phyloP scores from a whole-genome alignment of 1,284 basidiomycete genomes.

The Rhodotorula sp. region DNA sequence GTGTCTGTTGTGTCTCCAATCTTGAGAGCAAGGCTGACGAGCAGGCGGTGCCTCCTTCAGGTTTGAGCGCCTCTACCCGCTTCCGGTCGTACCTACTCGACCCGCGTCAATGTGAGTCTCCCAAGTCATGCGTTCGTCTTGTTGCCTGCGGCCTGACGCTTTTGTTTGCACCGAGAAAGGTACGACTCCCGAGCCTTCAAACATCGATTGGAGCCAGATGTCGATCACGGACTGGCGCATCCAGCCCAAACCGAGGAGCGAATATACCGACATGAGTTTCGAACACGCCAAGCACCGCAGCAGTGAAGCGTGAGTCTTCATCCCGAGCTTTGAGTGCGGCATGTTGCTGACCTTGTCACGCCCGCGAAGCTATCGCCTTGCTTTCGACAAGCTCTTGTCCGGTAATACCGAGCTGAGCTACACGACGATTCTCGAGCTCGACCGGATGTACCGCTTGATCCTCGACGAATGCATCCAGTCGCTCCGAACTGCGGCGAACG shows the following conservation, averaged over 20 bases:
- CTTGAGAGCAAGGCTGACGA: background rate
- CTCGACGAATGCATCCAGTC: slow-evolving; percentile 4
- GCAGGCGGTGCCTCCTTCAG: background rate
- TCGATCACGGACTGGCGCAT: slow-evolving; percentile 34
- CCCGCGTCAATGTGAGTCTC: slow-evolving; percentile 13
- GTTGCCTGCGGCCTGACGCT: background rate
- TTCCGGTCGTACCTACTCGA: slow-evolving; percentile 31
- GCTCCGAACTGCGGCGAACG: background rate
- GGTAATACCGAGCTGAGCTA: slow-evolving; percentile 20
- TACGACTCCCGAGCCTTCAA: slow-evolving; percentile 23
- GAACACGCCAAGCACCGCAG: slow-evolving; percentile 23
- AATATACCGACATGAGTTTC: slow-evolving; percentile 32
- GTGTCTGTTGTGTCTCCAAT: background rate
- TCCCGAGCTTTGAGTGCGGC: too few relatives aligned
- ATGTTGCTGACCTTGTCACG: background rate
- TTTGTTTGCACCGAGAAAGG: background rate
- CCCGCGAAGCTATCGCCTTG: slow-evolving; percentile 16
- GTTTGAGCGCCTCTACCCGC: slow-evolving; percentile 28
- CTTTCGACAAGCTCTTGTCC: slow-evolving; percentile 19
- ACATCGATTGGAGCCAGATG: slow-evolving; percentile 34
- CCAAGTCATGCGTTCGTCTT: background rate
- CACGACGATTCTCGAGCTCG: slow-evolving; percentile 28
- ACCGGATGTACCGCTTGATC: slow-evolving; percentile 19
- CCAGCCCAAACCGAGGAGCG: slow-evolving; percentile 1
- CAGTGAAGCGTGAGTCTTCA: slow-evolving; percentile 4